Conservation (phyloP, 169 alveolate genomes). For the Plasmodium relictum region DNA sequence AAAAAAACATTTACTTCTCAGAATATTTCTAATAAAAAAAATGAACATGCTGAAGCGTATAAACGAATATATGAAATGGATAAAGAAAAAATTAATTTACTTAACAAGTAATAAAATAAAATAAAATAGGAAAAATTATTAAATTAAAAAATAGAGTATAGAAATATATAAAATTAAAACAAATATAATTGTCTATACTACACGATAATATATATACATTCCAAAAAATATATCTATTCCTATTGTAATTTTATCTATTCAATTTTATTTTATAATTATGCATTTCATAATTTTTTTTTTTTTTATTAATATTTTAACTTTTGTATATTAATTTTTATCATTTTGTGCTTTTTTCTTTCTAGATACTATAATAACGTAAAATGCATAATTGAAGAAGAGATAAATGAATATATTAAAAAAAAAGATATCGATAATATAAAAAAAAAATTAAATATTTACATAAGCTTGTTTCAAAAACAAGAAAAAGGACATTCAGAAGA, state of each 20-base stretch:
- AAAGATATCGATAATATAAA: slow-evolving; percentile 40
- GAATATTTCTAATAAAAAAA: slow-evolving; percentile 7
- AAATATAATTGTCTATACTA: no score
- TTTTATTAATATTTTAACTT: neutral
- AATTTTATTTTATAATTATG: neutral
- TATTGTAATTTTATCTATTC: no score
- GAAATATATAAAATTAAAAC: neutral
- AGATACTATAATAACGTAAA: slow-evolving; percentile 42
- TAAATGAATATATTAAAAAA: slow-evolving; percentile 16
- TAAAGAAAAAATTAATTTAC: slow-evolving; percentile 17
- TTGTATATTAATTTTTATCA: neutral
- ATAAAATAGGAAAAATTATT: neutral
- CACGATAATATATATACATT: neutral
- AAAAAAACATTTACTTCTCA: slow-evolving; percentile 20
- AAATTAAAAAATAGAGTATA: neutral
- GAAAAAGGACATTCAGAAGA: neutral
- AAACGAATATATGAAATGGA: slow-evolving; percentile 24
- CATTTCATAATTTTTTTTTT: neutral
- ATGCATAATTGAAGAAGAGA: slow-evolving; percentile 45
- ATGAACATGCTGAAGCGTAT: slow-evolving; percentile 29
- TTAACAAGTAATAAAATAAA: slow-evolving; percentile 13
- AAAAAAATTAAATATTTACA: slow-evolving; percentile 25
- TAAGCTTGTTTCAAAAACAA: slow-evolving; percentile 33
- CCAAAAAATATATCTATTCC: neutral
- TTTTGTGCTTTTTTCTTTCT: neutral